These are phyloP conservation scores for Globisporangium heterothallicum DNA, from an alignment of 352 stramenopile genomes.

Conservation along the genomic window DNA sequence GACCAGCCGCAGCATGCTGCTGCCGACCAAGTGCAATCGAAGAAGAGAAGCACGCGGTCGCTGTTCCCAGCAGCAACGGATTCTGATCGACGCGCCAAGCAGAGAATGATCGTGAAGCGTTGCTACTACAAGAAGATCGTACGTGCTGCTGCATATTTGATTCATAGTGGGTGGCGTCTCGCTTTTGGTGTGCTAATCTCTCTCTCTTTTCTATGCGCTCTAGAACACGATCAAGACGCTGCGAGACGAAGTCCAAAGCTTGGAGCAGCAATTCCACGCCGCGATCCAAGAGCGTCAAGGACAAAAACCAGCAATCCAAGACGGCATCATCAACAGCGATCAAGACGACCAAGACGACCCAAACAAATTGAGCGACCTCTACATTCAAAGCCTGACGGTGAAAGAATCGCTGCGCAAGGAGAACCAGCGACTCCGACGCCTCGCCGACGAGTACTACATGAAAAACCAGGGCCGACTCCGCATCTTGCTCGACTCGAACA, in stretches of 20 bases:
- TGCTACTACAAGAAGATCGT: constrained; percentile 84
- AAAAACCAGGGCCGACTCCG: constrained; percentile 68
- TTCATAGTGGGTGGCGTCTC: neutral
- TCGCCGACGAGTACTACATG: constrained; percentile 74
- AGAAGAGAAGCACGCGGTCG: constrained; percentile 49
- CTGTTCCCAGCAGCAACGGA: constrained; percentile 31
- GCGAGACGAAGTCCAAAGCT: constrained; percentile 33
- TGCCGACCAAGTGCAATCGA: constrained; percentile 9
- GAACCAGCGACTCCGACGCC: constrained; percentile 53
- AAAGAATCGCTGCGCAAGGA: constrained; percentile 61
- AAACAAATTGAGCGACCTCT: constrained; percentile 28
- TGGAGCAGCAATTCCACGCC: constrained; percentile 35
- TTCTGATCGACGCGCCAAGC: constrained; percentile 50
- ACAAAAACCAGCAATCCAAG: constrained; percentile 21
- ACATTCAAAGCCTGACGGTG: constrained; percentile 34
- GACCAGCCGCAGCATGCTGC: neutral
- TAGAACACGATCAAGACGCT: constrained; percentile 69
- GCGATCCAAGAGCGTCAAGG: constrained; percentile 31
- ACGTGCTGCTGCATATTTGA: constrained; percentile 18
- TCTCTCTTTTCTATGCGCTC: neutral
- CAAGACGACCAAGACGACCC: constrained; percentile 9
- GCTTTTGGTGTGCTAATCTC: constrained; percentile 10
- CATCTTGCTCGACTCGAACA: constrained; percentile 52
- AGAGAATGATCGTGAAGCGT: constrained; percentile 65
- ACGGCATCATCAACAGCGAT: constrained; percentile 7